Percentiles rank a stretch among this genome's conserved stretches.
Evolutionary conservation across 371 early-diverging fungal species (phyloP).

Genomic region (Mortierella sp.): DNA sequence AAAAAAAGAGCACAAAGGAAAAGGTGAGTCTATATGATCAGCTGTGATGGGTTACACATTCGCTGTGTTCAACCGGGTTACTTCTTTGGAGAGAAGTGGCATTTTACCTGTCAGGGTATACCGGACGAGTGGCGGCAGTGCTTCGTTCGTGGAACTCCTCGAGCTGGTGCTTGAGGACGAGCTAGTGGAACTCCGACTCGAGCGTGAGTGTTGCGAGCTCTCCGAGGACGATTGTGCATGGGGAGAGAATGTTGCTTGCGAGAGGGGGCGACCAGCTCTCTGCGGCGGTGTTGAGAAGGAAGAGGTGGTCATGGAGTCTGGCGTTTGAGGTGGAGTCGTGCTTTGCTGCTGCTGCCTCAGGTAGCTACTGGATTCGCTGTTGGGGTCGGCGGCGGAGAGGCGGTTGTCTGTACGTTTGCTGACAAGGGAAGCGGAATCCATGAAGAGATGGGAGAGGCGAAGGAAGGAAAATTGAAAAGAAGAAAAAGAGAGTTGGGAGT

Average conservation of each 20-base stretch:
- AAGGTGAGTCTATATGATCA: not conserved
- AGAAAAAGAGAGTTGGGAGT: not conserved
- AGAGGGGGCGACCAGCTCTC: conserved; percentile 6
- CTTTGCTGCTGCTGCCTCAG: conserved; percentile 24
- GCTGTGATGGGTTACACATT: not conserved
- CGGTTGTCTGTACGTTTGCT: conserved; percentile 28
- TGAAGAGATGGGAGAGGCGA: not conserved
- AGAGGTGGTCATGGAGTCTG: not conserved
- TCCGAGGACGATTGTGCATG: conserved; percentile 24
- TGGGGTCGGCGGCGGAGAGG: conserved; percentile 21
- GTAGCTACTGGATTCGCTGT: conserved; percentile 35
- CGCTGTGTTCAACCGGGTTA: not conserved
- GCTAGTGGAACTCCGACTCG: conserved; percentile 12
- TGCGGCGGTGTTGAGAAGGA: too few species aligned
- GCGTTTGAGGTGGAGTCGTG: not conserved
- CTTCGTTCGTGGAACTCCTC: conserved; percentile 25
- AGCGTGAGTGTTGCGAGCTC: conserved; percentile 18
- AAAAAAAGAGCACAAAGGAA: not conserved
- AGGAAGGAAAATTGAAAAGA: not conserved
- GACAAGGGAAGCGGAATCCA: conserved; percentile 14
- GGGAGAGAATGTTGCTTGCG: conserved; percentile 8
- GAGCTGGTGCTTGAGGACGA: conserved; percentile 22
- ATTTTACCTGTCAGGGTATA: conserved; percentile 31
- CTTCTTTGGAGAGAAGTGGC: too few species aligned
- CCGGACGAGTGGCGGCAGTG: not conserved